Evolutionary conservation across 192 early-diverging fungal species (phyloP).

Genomic region (Rhizophagus sp.): DNA sequence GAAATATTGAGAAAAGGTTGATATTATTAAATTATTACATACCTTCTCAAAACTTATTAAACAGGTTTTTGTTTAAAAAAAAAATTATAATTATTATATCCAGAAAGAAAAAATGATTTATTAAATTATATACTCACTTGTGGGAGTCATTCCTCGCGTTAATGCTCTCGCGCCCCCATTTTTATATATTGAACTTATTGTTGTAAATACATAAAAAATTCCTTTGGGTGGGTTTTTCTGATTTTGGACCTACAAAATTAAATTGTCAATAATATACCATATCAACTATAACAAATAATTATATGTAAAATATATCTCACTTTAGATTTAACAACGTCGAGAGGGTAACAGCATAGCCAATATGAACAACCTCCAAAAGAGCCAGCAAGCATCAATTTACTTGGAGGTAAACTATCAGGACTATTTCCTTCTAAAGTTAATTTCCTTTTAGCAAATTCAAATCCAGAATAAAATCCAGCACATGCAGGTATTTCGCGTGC

Average conservation of each 20-base stretch:
- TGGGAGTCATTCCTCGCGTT: constrained; percentile 67
- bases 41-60: constrained; percentile 42
- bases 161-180: constrained; percentile 62
- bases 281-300: not conserved
- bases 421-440: constrained; percentile 49
- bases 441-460: constrained; percentile 76
- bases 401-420: constrained; percentile 52
- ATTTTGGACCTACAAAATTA: constrained; percentile 56
- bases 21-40: not conserved
- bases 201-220: constrained; percentile 56
- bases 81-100: not conserved
- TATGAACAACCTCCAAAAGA: constrained; percentile 78
- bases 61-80: not conserved
- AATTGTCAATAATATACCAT: not conserved
- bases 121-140: constrained; percentile 20
- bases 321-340: constrained; percentile 83
- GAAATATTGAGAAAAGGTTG: not conserved
- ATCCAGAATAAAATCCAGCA: constrained; percentile 85
- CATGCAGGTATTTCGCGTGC: constrained; percentile 80
- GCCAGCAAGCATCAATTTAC: constrained; percentile 74
- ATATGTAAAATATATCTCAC: constrained; percentile 33
- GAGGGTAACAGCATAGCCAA: constrained; percentile 82
- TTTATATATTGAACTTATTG: constrained; percentile 53
- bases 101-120: not conserved
- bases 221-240: constrained; percentile 59